Base-by-base conservation (phyloP, 768 basidiomycete genomes). In the Leccinum boreale region DNA sequence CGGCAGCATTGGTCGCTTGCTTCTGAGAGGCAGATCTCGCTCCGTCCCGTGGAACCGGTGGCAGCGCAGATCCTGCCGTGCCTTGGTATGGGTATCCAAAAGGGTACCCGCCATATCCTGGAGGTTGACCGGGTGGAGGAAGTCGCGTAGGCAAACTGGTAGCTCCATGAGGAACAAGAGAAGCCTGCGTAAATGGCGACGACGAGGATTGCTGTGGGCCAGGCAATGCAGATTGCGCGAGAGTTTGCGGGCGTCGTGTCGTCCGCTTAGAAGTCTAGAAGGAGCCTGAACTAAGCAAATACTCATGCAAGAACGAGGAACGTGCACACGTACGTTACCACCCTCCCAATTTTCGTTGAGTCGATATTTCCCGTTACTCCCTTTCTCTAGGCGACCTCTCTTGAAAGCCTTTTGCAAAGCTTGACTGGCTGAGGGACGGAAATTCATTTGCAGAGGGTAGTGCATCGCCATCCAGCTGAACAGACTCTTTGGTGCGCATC, bases 381-480 rank as follows among this genome's bases (percentile, higher is more conserved):
- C 81, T 68, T 94, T 94, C 67, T 89, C 85, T 53, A 94, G 80
- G 24, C 92, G 78, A 9, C 92, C 92, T 48, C 91, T 80, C 70
- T 86, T 89, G 72, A 77, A 91, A 4, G 92, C 92, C 63, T 93
- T 94, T 70, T 92, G 90, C 54, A 94, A 74, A 7, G 92, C 92
- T 71, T 94, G 92, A 65, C 89, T 91, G 4, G 92, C 92, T 2
- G 90, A 92, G 2, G 92, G 90, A 36, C 92, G 79, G 66, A 94
- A 94, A 74, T 94, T 94, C n/a, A 81, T 85, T 69, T 92, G 89
- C 5, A 94, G 70, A 12, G 92, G 92, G 70, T 91, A 94, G 39
- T 83, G 81, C 29, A 82, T 76, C 4, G 86, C 86, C 88, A 94
- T 94, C 89, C 89, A 91, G 6, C 82, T 75, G 69, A 92, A 94